phyloP scores from a whole-genome alignment of 129 eudicot genomes.

The Centella asiatica region DNA sequence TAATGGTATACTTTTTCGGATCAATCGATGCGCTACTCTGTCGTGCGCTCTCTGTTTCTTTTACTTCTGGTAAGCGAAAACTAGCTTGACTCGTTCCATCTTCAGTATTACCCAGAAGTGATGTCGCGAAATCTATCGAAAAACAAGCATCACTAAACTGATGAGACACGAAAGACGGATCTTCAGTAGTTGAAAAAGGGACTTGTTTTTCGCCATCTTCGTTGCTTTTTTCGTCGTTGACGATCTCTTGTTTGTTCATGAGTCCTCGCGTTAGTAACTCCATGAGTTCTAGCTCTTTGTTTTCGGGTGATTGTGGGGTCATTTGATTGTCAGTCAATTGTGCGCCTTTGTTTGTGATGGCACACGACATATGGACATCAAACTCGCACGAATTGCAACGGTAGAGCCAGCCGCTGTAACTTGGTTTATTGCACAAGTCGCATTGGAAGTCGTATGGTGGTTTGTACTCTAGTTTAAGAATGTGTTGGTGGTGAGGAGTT shows the following conservation, averaged over 20 bases:
- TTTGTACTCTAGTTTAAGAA: slow-evolving; percentile 29
- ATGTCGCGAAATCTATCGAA: slow-evolving; percentile 51
- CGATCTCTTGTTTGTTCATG: slow-evolving; percentile 2
- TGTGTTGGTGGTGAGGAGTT: slow-evolving; percentile 47
- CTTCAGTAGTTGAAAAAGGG: slow-evolving; percentile 6
- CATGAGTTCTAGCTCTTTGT: slow-evolving; percentile 30
- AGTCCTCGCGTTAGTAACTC: slow-evolving; percentile 33
- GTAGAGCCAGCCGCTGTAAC: slow-evolving; percentile 52
- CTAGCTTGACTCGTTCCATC: slow-evolving; percentile 7
- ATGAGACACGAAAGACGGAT: slow-evolving; percentile 28
- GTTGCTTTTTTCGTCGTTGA: background rate
- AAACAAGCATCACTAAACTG: slow-evolving; percentile 65
- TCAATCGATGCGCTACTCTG: background rate
- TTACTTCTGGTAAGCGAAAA: slow-evolving; percentile 19
- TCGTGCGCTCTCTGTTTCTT: slow-evolving; percentile 7
- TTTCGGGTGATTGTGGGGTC: background rate
- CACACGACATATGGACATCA: slow-evolving; percentile 58
- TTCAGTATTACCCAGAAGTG: slow-evolving; percentile 27
- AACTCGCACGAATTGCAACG: slow-evolving; percentile 50
- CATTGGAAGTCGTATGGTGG: slow-evolving; percentile 57
- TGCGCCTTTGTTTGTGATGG: slow-evolving; percentile 29
- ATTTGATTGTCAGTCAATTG: background rate
- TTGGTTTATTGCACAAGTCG: slow-evolving; percentile 41
- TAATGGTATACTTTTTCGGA: slow-evolving; percentile 5
- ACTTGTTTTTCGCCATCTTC: background rate